These are phyloP conservation scores for Claviceps pazoutovae DNA, from an alignment of 2,329 filamentous ascomycete genomes.

Conservation along the genomic window DNA sequence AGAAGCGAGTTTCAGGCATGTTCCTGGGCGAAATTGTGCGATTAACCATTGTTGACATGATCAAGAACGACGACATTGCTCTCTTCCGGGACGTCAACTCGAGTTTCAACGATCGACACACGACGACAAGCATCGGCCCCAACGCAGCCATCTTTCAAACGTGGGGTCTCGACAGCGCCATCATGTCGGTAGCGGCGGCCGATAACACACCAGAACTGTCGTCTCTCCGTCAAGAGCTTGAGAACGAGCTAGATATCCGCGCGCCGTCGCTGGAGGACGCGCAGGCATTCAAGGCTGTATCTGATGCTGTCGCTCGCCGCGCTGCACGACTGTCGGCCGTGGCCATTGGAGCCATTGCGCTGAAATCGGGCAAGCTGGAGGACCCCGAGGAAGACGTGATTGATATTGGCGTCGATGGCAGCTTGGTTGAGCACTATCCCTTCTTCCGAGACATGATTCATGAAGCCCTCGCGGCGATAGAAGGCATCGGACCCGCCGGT, in stretches of 20 bases:
- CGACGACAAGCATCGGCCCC: slow-evolving; percentile 54
- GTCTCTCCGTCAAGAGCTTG: slow-evolving; percentile 63
- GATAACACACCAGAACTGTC: slow-evolving; percentile 62
- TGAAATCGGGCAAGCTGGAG: slow-evolving; percentile 62
- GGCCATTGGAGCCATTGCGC: slow-evolving; percentile 69
- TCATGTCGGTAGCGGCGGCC: slow-evolving; percentile 75
- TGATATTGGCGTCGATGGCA: slow-evolving; percentile 90
- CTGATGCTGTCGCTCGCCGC: slow-evolving; percentile 72
- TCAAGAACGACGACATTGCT: slow-evolving; percentile 50
- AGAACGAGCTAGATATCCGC: slow-evolving; percentile 61
- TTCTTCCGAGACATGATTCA: slow-evolving; percentile 80
- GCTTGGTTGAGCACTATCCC: slow-evolving; percentile 89
- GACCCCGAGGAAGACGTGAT: slow-evolving; percentile 53
- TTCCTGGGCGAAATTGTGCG: slow-evolving; percentile 91
- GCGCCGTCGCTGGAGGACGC: slow-evolving; percentile 72
- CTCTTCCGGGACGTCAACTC: slow-evolving; percentile 69
- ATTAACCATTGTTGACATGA: slow-evolving; percentile 56
- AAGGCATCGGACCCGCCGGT: slow-evolving; percentile 62
- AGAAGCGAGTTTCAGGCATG: slow-evolving; percentile 97
- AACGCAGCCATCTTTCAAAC: slow-evolving; percentile 57
- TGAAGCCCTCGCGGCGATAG: slow-evolving; percentile 62
- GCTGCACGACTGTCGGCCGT: slow-evolving; percentile 80
- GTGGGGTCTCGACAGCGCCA: slow-evolving; percentile 84
- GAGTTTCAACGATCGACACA: slow-evolving; percentile 52
- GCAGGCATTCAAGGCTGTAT: slow-evolving; percentile 70